phyloP scores from a whole-genome alignment of 192 early-diverging fungal species.

The Spizellomyces sp. region DNA sequence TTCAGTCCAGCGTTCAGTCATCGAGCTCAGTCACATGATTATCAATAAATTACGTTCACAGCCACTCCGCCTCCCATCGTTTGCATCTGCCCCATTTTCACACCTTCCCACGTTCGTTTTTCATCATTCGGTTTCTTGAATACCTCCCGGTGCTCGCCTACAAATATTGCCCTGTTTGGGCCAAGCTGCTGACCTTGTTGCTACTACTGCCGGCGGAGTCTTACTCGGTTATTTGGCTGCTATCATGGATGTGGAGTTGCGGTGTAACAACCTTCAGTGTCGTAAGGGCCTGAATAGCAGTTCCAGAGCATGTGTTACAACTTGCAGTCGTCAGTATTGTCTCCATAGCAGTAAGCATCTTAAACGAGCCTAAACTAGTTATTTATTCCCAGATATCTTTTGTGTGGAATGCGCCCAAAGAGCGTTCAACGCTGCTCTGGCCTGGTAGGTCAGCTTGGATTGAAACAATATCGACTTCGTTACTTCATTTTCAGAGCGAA shows the following conservation, averaged over 20 bases:
- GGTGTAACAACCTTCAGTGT: constrained; percentile 50
- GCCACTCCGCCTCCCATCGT: no score
- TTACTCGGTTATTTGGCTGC: no score
- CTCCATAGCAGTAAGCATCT: background rate
- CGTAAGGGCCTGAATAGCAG: constrained; percentile 29
- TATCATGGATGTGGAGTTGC: constrained; percentile 40
- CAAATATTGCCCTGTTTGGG: no score
- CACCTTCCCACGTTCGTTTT: no score
- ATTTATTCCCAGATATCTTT: constrained; percentile 34
- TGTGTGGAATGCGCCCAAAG: constrained; percentile 42
- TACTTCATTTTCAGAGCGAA: background rate
- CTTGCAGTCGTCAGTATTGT: constrained; percentile 37
- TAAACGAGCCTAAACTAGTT: background rate
- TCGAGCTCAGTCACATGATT: no score
- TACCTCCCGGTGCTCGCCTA: no score
- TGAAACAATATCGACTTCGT: background rate
- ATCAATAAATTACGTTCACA: no score
- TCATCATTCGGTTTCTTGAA: no score
- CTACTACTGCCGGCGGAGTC: no score
- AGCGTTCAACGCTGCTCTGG: constrained; percentile 36
- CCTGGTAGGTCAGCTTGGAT: constrained; percentile 28
- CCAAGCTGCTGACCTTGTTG: no score
- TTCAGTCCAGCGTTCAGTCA: no score
- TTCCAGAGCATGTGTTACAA: constrained; percentile 42
- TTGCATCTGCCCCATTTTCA: no score